phyloP scores from a whole-genome alignment of 2,329 filamentous ascomycete species.

The Simplicillium sp. region DNA sequence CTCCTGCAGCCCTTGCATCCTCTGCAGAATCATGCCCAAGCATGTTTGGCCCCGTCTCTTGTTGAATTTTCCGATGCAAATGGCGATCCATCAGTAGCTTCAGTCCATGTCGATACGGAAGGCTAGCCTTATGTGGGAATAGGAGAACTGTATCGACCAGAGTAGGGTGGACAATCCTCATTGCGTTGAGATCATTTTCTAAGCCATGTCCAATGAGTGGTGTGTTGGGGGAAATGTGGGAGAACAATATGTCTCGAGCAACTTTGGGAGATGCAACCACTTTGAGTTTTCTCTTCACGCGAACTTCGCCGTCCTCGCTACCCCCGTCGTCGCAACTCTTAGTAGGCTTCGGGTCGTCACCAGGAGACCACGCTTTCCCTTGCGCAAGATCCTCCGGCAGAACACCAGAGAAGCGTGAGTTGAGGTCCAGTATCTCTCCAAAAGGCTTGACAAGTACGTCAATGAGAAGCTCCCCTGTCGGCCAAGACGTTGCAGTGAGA shows the following conservation, averaged over 20 bases:
- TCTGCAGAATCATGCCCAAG: slow-evolving; percentile 85
- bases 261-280: slow-evolving; percentile 67
- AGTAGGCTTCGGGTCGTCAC: slow-evolving; percentile 13
- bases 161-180: slow-evolving; percentile 74
- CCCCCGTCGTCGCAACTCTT: slow-evolving; percentile 14
- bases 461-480: slow-evolving; percentile 61
- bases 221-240: slow-evolving; percentile 63
- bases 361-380: slow-evolving; percentile 46
- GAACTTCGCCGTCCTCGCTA: slow-evolving; percentile 18
- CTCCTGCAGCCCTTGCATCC: slow-evolving; percentile 81
- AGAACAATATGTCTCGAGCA: slow-evolving; percentile 71
- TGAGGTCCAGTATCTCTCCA: slow-evolving; percentile 80
- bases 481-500: slow-evolving; percentile 83
- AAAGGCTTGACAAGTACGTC: slow-evolving; percentile 79
- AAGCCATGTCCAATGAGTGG: slow-evolving; percentile 87
- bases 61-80: slow-evolving; percentile 71
- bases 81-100: slow-evolving; percentile 62
- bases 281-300: slow-evolving; percentile 39
- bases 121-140: slow-evolving; percentile 66
- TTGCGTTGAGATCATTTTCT: slow-evolving; percentile 87
- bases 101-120: slow-evolving; percentile 72
- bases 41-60: slow-evolving; percentile 39
- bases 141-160: slow-evolving; percentile 80
- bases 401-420: slow-evolving; percentile 86
- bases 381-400: slow-evolving; percentile 65